Base-by-base conservation (phyloP, 352 stramenopile genomes). In the Phytophthora boehmeriae region DNA sequence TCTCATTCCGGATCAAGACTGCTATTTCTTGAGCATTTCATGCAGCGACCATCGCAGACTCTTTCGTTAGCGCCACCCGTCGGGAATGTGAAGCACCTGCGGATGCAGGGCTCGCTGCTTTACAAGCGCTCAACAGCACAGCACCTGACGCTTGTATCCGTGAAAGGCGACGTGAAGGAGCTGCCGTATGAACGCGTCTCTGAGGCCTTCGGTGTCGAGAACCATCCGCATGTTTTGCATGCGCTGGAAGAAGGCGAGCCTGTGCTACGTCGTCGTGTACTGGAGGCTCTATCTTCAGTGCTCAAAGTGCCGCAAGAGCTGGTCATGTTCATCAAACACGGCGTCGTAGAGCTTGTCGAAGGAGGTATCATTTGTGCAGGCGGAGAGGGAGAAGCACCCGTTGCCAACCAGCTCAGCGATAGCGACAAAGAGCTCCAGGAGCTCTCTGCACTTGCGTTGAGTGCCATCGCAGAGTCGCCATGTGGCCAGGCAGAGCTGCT, bases 141-240 rank as follows among this genome's bases (percentile, higher is more conserved):
- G 61, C 83, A 91, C 60, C 65, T 93, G 59, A 71, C 76, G 25
- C 70, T 89, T 22, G 66, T 90, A 32, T 63, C 73, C 2, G 68
- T 70, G 43, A 86, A 81, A 64, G 63, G 53, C 36, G 75, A 90
- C 27, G 71, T 88, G 14, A 68, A 64, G 19, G 76, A 89, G 28
- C 57, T 73, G 35, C 69, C 81, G 27, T 79, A 89, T 61, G 79
- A 91, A 41, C 73, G 78, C 25, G 82, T 92, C 25, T 72, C 70
- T 8, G 82, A 91, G 60, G 82, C 80, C 14, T 93, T 89, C 32
- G 84, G 81, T 5, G 66, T 66, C 17, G 82, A 89, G 20, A 90
- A 93, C 63, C 88, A 83, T 48, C 78, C 84, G 32, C 78, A 91
- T 19, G 44, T 93, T 38, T 63, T 93, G 51, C 74, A 87, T 52